Base-by-base conservation (phyloP, 768 basidiomycete genomes). In the Pleurotus giganteus region DNA sequence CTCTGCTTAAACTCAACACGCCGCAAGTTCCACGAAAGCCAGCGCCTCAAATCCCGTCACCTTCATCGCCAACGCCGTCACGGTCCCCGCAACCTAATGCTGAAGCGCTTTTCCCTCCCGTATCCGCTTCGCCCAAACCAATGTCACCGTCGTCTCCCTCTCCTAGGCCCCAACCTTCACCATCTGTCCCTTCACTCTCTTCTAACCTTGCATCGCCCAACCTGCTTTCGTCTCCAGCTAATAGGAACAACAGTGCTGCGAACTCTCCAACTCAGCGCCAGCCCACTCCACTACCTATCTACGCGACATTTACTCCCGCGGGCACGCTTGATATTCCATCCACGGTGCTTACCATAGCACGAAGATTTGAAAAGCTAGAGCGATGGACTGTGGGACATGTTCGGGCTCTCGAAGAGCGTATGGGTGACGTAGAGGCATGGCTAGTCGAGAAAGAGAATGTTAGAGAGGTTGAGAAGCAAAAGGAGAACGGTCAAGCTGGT, bases 391-490 rank as follows among this genome's bases (percentile, higher is more conserved):
- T 94, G 2, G 84, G 89, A 4, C 91, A 94, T 61, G 90, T 92
- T 2, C 84, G 91, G 52, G 91, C 91, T 1, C 71, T 94, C n/a
- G 91, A 94, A 60, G 91, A 93, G 17, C 81, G 91, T 28, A 94
- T 94, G 91, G 84, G 85, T 57, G 91, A 94, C 54, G 91, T 94
- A n/a, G 91, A 94, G 65, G 78, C 85, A 42, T 94, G 89, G 89
- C 74, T 93, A 7, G 91, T 93, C 4, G 90, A 91, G 57, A 91
- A 88, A 65, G 90, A 93, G 70, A 84, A 77, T 56, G 84, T 86
- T 61, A 84, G 80, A 56, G 82, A 81, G 31, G 59, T 64, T n/a
- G 68, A 58, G 57, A 60, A 53, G 47, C 39, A 11, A 17, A 61
- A 50, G 34, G 58, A 29, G 44, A 57, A 55, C 26, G 59, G 56